Base-by-base conservation (phyloP, 441 rosid species). In the Arabidopsis hybrid region DNA sequence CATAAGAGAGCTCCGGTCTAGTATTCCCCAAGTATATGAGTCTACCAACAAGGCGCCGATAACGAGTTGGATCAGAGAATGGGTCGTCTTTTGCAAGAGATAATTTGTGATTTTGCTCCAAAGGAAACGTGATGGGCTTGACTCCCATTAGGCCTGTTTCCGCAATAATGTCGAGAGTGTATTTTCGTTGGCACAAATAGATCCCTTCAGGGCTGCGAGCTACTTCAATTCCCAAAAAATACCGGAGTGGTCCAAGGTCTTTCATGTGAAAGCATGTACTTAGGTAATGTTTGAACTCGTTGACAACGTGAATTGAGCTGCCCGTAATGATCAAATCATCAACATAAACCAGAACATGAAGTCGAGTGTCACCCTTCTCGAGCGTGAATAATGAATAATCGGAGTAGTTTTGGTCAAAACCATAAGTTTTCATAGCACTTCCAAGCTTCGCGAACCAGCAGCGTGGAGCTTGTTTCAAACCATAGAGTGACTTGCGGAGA, bases 321-420 rank as follows among this genome's bases (percentile, higher is more conserved):
- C 26, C 7, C 0, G 29, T 10, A 1, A 58, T 58, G 7, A 57
- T 57, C 7, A 57, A 6, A 0, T 60, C 64, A 5, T 38, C 32
- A 0, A 60, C 64, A 5, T 60, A 38, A 0, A 52, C 58, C 0
- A 52, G 8, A 2, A 52, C 62, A 3, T 16, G 18, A 7, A 35
- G 21, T 1, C 7, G 6, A 3, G 1, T 0, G 1, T 3, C 7
- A 1, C 5, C 0, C 0, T 11, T 26, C 4, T 14, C n/a, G 0
- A 8, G 4, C 0, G 21, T 13, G 1, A 61, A 61, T 0, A 38
- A 5, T 0, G 65, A 60, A 1, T 60, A 11, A 5, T 60, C n/a
- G 0, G 32, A 38, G 0, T 3, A 0, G 1, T 5, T 4, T 17
- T 39, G 1, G 0, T 5, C 0, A 4, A 60, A 60, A 0, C 47